A percentile compares a stretch with the other conserved stretches of the same genome.
Conservation (phyloP, 2,329 filamentous ascomycete species). For the Phyllosticta paracitricarpa region DNA sequence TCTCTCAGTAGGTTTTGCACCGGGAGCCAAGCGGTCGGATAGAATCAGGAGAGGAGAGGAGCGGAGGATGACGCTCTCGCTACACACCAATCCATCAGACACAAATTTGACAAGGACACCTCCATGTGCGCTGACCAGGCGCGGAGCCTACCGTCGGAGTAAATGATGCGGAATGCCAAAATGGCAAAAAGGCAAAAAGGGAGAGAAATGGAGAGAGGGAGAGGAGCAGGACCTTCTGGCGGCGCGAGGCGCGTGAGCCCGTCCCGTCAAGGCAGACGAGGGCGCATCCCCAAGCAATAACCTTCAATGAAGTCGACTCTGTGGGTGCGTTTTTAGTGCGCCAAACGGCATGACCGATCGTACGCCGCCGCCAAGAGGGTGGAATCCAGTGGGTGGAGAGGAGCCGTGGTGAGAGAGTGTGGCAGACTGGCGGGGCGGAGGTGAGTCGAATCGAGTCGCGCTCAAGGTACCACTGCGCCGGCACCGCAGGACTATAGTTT, state of each 20-base stretch:
- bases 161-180: neutral
- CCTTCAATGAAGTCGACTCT: neutral
- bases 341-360: neutral
- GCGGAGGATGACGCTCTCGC: neutral
- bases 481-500: neutral
- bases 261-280: neutral
- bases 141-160: neutral
- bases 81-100: neutral
- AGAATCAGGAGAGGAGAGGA: neutral
- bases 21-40: neutral
- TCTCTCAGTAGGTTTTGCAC: neutral
- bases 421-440: neutral
- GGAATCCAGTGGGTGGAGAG: neutral
- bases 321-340: neutral
- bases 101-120: neutral
- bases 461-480: neutral
- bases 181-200: neutral
- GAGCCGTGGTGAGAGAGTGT: neutral
- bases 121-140: neutral
- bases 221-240: neutral
- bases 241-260: neutral
- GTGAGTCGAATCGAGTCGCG: neutral
- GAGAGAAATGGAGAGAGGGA: neutral
- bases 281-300: neutral
- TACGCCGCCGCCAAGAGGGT: neutral